These are phyloP conservation scores for Coemansia erecta DNA, from an alignment of 192 early-diverging fungal genomes.

Conservation along the genomic window DNA sequence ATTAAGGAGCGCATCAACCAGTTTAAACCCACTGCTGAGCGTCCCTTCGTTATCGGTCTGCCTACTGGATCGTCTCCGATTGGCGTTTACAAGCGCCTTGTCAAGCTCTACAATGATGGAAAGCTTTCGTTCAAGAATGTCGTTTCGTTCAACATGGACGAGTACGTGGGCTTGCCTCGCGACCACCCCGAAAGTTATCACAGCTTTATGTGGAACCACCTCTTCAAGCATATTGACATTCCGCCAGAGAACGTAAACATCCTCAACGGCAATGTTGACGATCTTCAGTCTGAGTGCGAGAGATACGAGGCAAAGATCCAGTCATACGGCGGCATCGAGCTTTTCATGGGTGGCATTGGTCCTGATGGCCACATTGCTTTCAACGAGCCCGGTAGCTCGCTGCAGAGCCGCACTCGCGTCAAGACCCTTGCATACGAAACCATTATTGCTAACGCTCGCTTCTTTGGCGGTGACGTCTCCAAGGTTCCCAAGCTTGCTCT, in stretches of 20 bases:
- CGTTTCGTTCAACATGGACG: conserved; percentile 92
- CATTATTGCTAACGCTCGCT: conserved; percentile 81
- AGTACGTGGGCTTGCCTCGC: conserved; percentile 79
- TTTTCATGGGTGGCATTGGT: conserved; percentile 86
- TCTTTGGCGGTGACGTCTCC: conserved; percentile 79
- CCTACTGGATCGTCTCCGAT: conserved; percentile 87
- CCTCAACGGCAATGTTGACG: conserved; percentile 78
- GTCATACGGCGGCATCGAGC: conserved; percentile 79
- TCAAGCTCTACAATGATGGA: conserved; percentile 65
- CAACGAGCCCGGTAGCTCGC: conserved; percentile 85
- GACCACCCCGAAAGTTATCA: conserved; percentile 88
- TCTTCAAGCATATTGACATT: conserved; percentile 87
- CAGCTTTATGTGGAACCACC: conserved; percentile 88
- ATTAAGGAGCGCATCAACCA: conserved; percentile 75
- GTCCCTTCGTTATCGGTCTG: conserved; percentile 82
- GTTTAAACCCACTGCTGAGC: conserved; percentile 68
- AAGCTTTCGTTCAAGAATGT: conserved; percentile 76
- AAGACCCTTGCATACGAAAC: conserved; percentile 89
- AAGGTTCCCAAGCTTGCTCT: conserved; percentile 85
- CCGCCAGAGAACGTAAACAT: conserved; percentile 80
- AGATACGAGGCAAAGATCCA: conserved; percentile 79
- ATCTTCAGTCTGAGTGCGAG: conserved; percentile 78
- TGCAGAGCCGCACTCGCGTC: conserved; percentile 77
- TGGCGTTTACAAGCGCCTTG: conserved; percentile 76
- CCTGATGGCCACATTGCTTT: conserved; percentile 92